Evolutionary conservation across 2,329 filamentous ascomycete genomes (phyloP).

Genomic region (Aspergillus sp.): DNA sequence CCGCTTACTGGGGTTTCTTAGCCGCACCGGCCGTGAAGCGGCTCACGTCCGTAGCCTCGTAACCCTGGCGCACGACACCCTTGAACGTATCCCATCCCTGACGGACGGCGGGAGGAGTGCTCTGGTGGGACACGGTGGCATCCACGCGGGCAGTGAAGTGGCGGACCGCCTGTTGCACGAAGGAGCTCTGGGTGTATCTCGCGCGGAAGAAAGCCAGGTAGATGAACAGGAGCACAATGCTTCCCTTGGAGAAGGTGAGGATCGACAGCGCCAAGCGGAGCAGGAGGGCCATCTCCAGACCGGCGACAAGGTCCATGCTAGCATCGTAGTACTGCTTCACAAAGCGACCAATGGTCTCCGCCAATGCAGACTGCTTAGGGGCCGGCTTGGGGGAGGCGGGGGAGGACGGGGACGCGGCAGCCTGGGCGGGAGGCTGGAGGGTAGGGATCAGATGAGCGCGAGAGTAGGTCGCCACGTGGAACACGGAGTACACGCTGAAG

Average conservation of each 20-base stretch:
- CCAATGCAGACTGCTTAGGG: constrained; percentile 58
- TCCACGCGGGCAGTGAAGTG: constrained; percentile 74
- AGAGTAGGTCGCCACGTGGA: constrained; percentile 96
- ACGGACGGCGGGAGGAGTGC: constrained; percentile 74
- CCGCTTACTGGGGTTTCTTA: constrained; percentile 50
- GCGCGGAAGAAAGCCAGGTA: constrained; percentile 94
- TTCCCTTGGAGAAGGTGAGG: constrained; percentile 83
- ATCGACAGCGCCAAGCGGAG: constrained; percentile 77
- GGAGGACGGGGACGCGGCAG: constrained; percentile 54
- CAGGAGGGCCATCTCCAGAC: constrained; percentile 85
- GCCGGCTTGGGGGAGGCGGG: constrained; percentile 52
- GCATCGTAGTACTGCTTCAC: constrained; percentile 98
- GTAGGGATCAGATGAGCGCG: constrained; percentile 91
- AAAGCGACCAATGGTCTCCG: constrained; percentile 84
- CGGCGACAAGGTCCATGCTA: constrained; percentile 90
- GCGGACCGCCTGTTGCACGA: constrained; percentile 81
- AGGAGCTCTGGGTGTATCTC: constrained; percentile 83
- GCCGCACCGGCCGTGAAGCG: constrained; percentile 62
- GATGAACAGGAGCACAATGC: constrained; percentile 80
- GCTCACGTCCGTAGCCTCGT: constrained; percentile 74
- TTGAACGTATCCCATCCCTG: constrained; percentile 81
- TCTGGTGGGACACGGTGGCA: constrained; percentile 79
- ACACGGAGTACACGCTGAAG: constrained; percentile 95
- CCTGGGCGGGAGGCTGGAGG: constrained; percentile 64
- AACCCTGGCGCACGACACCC: constrained; percentile 68